phyloP scores from a whole-genome alignment of 768 basidiomycete species.

The Suillus paluster region DNA sequence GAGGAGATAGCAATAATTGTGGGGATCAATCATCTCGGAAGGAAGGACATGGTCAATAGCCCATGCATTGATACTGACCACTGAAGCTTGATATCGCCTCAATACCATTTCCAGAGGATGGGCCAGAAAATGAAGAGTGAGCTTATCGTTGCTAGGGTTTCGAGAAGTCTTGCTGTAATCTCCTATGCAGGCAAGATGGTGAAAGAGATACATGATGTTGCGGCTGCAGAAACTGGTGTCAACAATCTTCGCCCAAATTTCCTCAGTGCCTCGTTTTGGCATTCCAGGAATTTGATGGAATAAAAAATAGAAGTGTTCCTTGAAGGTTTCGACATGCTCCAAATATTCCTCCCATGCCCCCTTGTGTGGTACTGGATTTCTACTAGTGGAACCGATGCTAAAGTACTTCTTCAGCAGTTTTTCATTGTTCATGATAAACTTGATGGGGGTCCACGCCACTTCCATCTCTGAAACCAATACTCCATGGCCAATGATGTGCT shows the following conservation, averaged over 20 bases:
- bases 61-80: neutral
- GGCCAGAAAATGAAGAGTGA: neutral
- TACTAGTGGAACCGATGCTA: neutral
- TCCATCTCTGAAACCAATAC: neutral
- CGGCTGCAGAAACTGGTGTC: neutral
- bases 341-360: neutral
- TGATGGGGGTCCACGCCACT: neutral
- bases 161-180: neutral
- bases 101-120: neutral
- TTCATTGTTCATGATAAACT: neutral
- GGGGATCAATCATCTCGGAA: neutral
- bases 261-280: neutral
- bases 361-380: neutral
- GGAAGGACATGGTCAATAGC: neutral
- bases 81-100: neutral
- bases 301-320: neutral
- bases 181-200: neutral
- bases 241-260: neutral
- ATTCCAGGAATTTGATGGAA: neutral
- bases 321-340: neutral
- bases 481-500: neutral
- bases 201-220: neutral
- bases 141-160: neutral
- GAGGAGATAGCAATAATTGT: neutral
- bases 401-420: neutral